These are phyloP conservation scores for Saccharum hybrid DNA, from an alignment of 202 grass and related monocot genomes.

Conservation along the genomic window DNA sequence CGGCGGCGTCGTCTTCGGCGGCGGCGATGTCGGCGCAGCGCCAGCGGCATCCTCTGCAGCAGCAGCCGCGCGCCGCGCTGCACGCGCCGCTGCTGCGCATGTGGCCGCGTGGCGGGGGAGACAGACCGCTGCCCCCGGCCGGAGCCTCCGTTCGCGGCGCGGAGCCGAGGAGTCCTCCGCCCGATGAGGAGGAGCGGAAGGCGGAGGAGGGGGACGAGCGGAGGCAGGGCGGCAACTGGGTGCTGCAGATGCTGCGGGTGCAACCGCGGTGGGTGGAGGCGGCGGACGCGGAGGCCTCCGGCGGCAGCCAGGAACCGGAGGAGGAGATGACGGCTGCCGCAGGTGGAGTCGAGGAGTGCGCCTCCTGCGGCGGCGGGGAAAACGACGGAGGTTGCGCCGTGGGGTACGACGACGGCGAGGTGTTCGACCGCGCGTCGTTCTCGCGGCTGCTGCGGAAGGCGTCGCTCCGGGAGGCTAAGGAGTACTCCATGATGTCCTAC, in stretches of 20 bases:
- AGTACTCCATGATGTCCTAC: constrained; percentile 78
- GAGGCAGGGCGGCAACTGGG: constrained; percentile 68
- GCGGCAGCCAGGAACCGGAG: constrained; percentile 8
- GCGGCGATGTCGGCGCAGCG: constrained; percentile 2
- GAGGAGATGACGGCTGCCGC: neutral
- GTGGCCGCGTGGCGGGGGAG: constrained; percentile 38
- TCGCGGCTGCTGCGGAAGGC: constrained; percentile 73
- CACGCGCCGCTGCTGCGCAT: constrained; percentile 11
- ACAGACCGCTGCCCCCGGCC: constrained; percentile 15
- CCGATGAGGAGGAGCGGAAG: neutral
- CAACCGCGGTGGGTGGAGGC: constrained; percentile 57
- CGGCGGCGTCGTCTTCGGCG: neutral
- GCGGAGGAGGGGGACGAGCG: constrained; percentile 39
- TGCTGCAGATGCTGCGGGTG: constrained; percentile 87
- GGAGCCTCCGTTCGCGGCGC: constrained; percentile 32
- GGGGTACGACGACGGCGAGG: constrained; percentile 47
- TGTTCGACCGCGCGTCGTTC: constrained; percentile 78
- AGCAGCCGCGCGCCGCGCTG: no score
- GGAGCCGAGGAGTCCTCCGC: constrained; percentile 33
- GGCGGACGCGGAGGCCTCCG: constrained; percentile 41
- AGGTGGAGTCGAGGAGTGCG: constrained; percentile 24
- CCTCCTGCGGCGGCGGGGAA: constrained; percentile 37
- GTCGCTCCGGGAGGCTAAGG: constrained; percentile 55
- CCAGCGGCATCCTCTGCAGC: constrained; percentile 1
- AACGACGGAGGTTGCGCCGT: constrained; percentile 54